phyloP scores from a whole-genome alignment of 2,329 filamentous ascomycete species.

The Neonectria faginata region DNA sequence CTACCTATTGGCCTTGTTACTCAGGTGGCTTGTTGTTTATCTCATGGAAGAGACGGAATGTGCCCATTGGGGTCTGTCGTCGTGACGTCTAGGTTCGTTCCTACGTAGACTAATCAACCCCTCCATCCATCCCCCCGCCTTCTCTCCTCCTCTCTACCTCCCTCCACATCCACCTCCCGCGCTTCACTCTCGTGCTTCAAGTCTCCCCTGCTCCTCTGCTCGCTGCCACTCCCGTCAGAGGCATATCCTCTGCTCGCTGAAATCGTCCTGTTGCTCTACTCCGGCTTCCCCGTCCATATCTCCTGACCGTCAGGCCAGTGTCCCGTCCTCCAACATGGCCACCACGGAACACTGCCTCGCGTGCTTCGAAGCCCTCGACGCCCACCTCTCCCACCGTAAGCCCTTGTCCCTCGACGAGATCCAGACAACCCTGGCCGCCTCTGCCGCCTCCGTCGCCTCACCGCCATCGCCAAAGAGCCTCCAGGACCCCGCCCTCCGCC shows the following conservation, averaged over 20 bases:
- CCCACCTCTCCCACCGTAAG: conserved; percentile 77
- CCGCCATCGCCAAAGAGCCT: conserved; percentile 31
- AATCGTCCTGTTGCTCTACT: conserved; percentile 4
- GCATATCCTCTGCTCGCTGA: conserved; percentile 13
- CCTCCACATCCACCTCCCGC: conserved; percentile 8
- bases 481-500: conserved; percentile 58
- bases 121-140: conserved; percentile 12
- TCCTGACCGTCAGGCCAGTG: conserved; percentile 25
- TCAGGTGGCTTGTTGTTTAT: conserved; percentile 3
- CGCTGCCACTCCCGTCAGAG: conserved; percentile 9
- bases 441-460: conserved; percentile 19
- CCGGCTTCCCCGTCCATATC: conserved; percentile 20
- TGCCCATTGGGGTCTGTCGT: background rate
- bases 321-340: conserved; percentile 73
- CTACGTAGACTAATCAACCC: background rate
- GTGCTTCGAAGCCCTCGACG: conserved; percentile 89
- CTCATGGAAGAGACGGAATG: too few relatives aligned
- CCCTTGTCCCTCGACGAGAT: conserved; percentile 76
- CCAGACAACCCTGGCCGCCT: conserved; percentile 70
- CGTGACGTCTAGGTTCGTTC: conserved; percentile 2
- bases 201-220: conserved; percentile 8
- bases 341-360: conserved; percentile 86
- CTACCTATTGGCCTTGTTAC: conserved; percentile 6
- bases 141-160: conserved; percentile 15
- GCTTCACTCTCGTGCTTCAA: conserved; percentile 19